Base-by-base conservation (phyloP, 2,329 filamentous ascomycete genomes). In the Fusarium mexicanum region DNA sequence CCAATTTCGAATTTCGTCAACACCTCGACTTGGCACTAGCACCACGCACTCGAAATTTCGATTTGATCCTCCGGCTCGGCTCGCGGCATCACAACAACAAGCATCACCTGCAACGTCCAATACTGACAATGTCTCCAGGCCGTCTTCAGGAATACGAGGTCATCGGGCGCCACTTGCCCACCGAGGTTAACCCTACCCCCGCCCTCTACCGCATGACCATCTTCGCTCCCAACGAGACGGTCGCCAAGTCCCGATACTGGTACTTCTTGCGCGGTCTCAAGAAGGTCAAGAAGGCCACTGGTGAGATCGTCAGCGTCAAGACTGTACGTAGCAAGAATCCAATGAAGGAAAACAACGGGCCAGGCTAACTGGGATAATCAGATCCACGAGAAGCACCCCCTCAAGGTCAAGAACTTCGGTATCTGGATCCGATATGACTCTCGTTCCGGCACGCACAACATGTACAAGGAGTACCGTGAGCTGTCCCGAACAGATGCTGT, bases 381-480 rank as follows among this genome's bases (percentile, higher is more conserved):
- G 95, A 97, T 99, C 90, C 88, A 91, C 88, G 96, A 99, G 95
- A 98, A 98, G 93, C 95, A 94, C 87, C 96, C 96, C 83, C 90
- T 95, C 84, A 98, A 98, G 91, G 95, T 99, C 91, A 99, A 99
- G 95, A 99, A 98, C 94, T 98, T 99, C 86, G 96, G 96, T 86
- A 92, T 99, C 92, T 99, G 97, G 97, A 93, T 99, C 89, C 95
- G 97, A 86, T 99, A 99, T 90, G 96, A 99, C 90, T 99, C 97
- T 76, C 96, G 96, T 87, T 98, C 96, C 82, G 96, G 96, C 83
- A 99, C 96, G 83, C 96, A 99, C 95, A 99, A 99, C 93, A 99
- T 99, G 96, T 99, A 99, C 94, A 98, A 98, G 93, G 96, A 99
- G 93, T 98, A 98, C 93, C 94, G 96, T 86, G 96, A 98, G 91